phyloP scores from a whole-genome alignment of 139 green algal species.

The Dunaliella sp. region DNA sequence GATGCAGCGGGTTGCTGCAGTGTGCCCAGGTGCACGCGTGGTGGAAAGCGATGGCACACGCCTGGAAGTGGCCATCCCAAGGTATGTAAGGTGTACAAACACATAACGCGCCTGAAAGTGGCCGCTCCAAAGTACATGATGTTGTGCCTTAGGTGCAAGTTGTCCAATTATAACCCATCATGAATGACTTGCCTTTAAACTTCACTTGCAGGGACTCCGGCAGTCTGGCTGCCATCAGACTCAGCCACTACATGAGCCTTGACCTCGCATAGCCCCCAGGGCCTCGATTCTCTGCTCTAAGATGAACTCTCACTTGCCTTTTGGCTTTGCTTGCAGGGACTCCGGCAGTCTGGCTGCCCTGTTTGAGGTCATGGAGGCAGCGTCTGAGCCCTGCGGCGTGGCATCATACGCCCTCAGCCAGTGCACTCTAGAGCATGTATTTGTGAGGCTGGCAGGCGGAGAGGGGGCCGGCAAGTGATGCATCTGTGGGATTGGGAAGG shows the following conservation, averaged over 20 bases:
- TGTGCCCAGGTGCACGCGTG: slow-evolving; percentile 16
- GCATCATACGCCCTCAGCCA: slow-evolving; percentile 52
- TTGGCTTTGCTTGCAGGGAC: slow-evolving; percentile 3
- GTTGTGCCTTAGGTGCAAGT: too few species aligned
- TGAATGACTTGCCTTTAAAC: too few species aligned
- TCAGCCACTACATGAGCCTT: too few species aligned
- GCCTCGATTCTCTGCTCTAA: too few species aligned
- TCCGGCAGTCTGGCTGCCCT: slow-evolving; percentile 11
- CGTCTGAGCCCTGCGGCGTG: slow-evolving; percentile 39
- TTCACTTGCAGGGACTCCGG: background rate
- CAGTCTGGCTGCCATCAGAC: slow-evolving; percentile 14
- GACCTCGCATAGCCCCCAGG: too few species aligned
- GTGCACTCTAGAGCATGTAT: slow-evolving; percentile 71
- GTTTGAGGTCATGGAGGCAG: slow-evolving; percentile 42
- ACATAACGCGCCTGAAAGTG: slow-evolving; percentile 24
- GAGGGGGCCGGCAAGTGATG: background rate
- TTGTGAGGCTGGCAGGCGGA: slow-evolving; percentile 48
- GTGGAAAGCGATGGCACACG: background rate
- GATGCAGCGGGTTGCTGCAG: slow-evolving; percentile 22
- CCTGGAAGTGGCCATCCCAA: background rate
- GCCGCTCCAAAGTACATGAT: too few species aligned
- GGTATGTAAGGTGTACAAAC: slow-evolving; percentile 11
- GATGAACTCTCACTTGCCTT: too few species aligned
- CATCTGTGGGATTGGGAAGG: background rate
- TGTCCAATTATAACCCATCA: too few species aligned